These are phyloP conservation scores for Solanum corneliomulleri DNA, from an alignment of 257 asterid genomes.

Conservation along the genomic window DNA sequence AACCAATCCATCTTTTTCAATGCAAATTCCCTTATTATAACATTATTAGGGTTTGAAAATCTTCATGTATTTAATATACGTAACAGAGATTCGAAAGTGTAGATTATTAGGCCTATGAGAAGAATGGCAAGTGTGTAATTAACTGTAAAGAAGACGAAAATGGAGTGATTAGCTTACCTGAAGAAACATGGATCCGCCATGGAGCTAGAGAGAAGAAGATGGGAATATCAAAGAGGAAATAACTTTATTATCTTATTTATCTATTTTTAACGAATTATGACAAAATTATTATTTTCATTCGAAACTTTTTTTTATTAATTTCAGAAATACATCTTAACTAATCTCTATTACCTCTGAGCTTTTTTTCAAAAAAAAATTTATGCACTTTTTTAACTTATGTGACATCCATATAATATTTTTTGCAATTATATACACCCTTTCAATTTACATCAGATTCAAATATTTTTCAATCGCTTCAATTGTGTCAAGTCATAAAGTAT, in stretches of 20 bases:
- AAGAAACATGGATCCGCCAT: neutral
- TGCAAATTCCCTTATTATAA: neutral
- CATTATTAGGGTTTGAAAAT: neutral
- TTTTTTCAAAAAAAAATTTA: no score
- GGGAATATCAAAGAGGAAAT: neutral
- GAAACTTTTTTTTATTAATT: no score
- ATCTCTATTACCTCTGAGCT: no score
- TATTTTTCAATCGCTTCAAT: no score
- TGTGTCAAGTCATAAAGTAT: rapidly evolving
- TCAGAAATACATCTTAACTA: no score
- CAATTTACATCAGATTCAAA: no score
- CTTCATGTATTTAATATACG: neutral
- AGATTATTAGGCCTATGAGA: neutral
- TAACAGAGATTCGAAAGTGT: neutral
- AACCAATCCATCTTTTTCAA: neutral
- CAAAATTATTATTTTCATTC: no score
- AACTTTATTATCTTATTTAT: no score
- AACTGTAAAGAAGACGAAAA: neutral
- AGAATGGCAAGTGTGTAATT: neutral
- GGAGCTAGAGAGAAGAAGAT: neutral
- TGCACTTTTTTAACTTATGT: no score
- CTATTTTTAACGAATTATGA: neutral
- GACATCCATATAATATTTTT: no score
- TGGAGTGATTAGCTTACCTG: neutral
- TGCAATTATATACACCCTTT: no score